phyloP scores from a whole-genome alignment of 2,329 filamentous ascomycete species.

The Pestalotiopsis sp. region DNA sequence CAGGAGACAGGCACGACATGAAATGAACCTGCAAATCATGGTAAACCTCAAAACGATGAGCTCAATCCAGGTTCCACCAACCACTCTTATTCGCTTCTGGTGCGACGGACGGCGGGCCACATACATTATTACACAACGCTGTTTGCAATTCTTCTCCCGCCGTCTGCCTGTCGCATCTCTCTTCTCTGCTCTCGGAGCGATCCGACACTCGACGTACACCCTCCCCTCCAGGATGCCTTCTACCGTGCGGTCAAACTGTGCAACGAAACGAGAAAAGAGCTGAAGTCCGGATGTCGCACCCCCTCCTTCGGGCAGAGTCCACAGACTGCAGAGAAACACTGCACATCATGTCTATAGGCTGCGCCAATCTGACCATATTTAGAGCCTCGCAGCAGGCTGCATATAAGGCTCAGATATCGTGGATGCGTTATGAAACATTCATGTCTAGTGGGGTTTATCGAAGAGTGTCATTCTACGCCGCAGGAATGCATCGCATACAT shows the following conservation, averaged over 20 bases:
- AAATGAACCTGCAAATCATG: neutral
- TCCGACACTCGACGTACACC: neutral
- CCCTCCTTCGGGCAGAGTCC: neutral
- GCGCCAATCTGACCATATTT: neutral
- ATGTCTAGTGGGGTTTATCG: neutral
- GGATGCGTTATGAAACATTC: neutral
- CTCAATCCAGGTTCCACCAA: neutral
- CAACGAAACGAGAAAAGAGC: neutral
- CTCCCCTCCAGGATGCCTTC: neutral
- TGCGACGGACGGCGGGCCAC: too few relatives aligned
- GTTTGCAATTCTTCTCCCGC: too few relatives aligned
- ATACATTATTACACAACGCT: too few relatives aligned
- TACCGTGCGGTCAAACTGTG: neutral
- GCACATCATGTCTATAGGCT: neutral
- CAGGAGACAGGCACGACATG: neutral
- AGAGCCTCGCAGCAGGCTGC: neutral
- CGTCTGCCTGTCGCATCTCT: too few relatives aligned
- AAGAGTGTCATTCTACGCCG: neutral
- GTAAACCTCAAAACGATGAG: neutral
- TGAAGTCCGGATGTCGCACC: neutral
- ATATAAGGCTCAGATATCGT: neutral
- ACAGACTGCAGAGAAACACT: neutral
- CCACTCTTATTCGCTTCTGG: too few relatives aligned
- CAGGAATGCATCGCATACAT: neutral
- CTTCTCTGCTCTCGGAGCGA: too few relatives aligned